These are phyloP conservation scores for Pichia sp. DNA, from an alignment of 1,139 yeast species.

Conservation along the genomic window DNA sequence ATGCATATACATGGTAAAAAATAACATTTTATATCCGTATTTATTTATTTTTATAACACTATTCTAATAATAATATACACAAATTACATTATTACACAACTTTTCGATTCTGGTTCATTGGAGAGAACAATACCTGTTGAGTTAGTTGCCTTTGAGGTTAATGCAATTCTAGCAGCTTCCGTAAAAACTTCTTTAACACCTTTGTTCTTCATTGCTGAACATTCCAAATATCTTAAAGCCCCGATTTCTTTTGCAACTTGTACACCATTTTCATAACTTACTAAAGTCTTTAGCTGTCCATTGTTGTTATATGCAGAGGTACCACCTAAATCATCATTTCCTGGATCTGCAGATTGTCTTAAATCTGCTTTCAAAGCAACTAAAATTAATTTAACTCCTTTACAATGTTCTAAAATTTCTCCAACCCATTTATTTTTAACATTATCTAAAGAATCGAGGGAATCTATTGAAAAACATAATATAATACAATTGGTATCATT, in stretches of 20 bases:
- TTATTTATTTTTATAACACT: not conserved
- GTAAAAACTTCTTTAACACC: conserved; percentile 97
- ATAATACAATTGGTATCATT: conserved; percentile 95
- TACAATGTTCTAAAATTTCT: conserved; percentile 94
- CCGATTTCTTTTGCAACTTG: conserved; percentile 82
- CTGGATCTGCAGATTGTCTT: conserved; percentile 47
- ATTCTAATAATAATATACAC: not conserved
- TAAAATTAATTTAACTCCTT: conserved; percentile 86
- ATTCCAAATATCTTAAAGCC: conserved; percentile 80
- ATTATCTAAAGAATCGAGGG: conserved; percentile 88
- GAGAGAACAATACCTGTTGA: conserved; percentile 12
- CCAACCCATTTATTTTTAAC: conserved; percentile 96
- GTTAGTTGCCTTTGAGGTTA: conserved; percentile 56
- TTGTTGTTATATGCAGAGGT: conserved; percentile 21
- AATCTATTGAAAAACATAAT: conserved; percentile 93
- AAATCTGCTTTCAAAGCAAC: conserved; percentile 94
- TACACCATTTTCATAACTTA: conserved; percentile 76
- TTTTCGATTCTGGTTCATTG: not conserved
- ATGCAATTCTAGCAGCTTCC: conserved; percentile 94
- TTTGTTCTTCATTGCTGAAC: conserved; percentile 88
- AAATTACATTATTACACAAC: conserved; percentile 27
- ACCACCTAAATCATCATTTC: conserved; percentile 13
- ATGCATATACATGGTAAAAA: not conserved
- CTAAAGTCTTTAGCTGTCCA: conserved; percentile 45
- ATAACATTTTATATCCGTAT: not conserved